These are phyloP conservation scores for Solanum hybrid DNA, from an alignment of 305 asterid species.

Conservation along the genomic window DNA sequence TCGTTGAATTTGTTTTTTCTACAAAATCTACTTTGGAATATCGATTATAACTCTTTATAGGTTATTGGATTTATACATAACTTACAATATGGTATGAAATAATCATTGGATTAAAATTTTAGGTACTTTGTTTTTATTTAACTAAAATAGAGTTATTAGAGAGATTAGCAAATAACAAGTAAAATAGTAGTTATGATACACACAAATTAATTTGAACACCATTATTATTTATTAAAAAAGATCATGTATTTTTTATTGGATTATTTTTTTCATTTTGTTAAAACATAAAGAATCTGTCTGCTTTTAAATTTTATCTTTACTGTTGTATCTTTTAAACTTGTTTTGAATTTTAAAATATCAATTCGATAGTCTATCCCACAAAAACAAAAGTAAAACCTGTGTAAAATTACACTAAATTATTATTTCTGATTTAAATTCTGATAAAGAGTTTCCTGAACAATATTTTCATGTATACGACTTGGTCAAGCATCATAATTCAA, in stretches of 20 bases:
- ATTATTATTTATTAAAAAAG: not conserved
- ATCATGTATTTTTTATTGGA: not conserved
- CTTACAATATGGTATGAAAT: not conserved
- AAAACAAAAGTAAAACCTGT: not conserved
- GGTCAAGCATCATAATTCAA: not conserved
- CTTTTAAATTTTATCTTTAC: not conserved
- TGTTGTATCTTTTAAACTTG: not conserved
- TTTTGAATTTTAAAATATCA: not conserved
- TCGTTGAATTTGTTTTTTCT: not conserved
- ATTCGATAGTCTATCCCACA: not conserved
- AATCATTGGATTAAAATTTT: not conserved
- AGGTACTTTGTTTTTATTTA: not conserved
- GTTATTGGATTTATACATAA: not conserved
- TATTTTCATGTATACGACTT: not conserved
- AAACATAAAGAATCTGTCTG: not conserved
- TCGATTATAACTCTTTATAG: not conserved
- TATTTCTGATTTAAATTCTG: not conserved
- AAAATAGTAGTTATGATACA: not conserved
- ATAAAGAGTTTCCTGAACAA: not conserved
- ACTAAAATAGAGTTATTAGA: not conserved
- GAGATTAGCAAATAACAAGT: not conserved
- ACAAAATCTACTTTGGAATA: too few relatives aligned
- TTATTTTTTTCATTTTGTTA: not conserved
- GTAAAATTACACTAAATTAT: not conserved
- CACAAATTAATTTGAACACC: not conserved